These are phyloP conservation scores for Lodderomyces orthopsilosis DNA, from an alignment of 1,139 yeast genomes.

Conservation along the genomic window DNA sequence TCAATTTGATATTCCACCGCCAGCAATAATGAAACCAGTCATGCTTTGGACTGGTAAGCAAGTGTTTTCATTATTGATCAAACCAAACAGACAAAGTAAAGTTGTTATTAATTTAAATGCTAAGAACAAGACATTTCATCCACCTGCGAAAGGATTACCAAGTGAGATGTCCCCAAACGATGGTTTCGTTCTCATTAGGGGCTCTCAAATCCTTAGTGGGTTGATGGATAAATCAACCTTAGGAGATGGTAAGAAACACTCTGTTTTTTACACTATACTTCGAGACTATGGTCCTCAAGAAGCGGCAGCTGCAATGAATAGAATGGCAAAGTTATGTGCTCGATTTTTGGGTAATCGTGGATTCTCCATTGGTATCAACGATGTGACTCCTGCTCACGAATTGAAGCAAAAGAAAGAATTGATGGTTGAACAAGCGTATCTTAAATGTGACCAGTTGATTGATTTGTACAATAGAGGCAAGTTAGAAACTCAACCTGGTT, in stretches of 20 bases:
- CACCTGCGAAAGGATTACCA: slow-evolving; percentile 64
- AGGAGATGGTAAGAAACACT: slow-evolving; percentile 98
- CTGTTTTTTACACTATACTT: slow-evolving; percentile 90
- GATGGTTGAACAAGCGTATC: slow-evolving; percentile 88
- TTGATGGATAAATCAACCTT: slow-evolving; percentile 95
- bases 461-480: slow-evolving; percentile 77
- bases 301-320: slow-evolving; percentile 94
- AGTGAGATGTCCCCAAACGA: slow-evolving; percentile 98
- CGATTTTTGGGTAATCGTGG: slow-evolving; percentile 93
- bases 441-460: slow-evolving; percentile 89
- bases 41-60: slow-evolving; percentile 98
- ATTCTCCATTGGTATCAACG: slow-evolving; percentile 94
- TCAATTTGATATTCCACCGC: slow-evolving; percentile 94
- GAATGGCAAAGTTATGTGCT: slow-evolving; percentile 98
- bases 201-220: slow-evolving; percentile 86
- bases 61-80: slow-evolving; percentile 81
- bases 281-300: slow-evolving; percentile 95
- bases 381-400: slow-evolving; percentile 89
- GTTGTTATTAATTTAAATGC: slow-evolving; percentile 92
- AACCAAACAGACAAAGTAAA: slow-evolving; percentile 71
- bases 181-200: slow-evolving; percentile 87
- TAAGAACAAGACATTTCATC: slow-evolving; percentile 83
- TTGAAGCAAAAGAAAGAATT: slow-evolving; percentile 77
- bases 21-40: slow-evolving; percentile 85
- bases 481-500: slow-evolving; percentile 97